A percentile compares a stretch with the other conserved stretches of the same genome.
These are phyloP conservation scores for Cochlearia excelsa DNA, from an alignment of 345 rosid genomes.

Conservation along the genomic window DNA sequence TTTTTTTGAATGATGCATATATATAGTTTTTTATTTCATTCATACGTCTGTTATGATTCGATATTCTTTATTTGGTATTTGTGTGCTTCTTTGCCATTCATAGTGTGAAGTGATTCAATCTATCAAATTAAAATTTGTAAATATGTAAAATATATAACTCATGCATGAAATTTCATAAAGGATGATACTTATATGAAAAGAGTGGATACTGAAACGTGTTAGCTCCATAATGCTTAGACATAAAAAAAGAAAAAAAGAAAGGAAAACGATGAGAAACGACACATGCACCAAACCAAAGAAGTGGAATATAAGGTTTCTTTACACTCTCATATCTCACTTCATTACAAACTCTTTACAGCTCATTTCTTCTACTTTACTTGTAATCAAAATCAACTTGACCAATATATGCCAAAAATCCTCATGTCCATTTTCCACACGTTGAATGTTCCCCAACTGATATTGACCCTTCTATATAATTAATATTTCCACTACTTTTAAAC, in stretches of 20 bases:
- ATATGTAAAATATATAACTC: no score
- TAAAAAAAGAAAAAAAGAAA: conserved; percentile 20
- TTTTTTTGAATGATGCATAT: neutral
- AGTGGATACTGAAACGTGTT: conserved; percentile 26
- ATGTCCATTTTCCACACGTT: conserved; percentile 34
- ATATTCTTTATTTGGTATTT: neutral
- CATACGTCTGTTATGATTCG: conserved; percentile 17
- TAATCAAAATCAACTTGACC: conserved; percentile 25
- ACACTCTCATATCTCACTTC: conserved; percentile 33
- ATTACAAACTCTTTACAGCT: conserved; percentile 29
- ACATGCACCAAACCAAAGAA: conserved; percentile 17
- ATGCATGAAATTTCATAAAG: neutral
- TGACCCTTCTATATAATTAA: conserved; percentile 14
- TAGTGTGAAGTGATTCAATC: no score
- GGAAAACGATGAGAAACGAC: conserved; percentile 27
- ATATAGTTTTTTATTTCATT: neutral
- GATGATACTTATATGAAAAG: neutral
- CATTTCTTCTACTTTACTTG: conserved; percentile 26
- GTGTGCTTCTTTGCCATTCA: no score
- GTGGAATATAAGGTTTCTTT: conserved; percentile 30
- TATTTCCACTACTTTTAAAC: conserved; percentile 21
- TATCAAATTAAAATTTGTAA: no score
- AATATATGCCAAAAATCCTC: conserved; percentile 32
- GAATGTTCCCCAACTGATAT: conserved; percentile 28
- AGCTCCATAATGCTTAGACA: conserved; percentile 21